Evolutionary conservation across 2,329 filamentous ascomycete species (phyloP).

Genomic region (Dryadomyces quercus-mongolicae): DNA sequence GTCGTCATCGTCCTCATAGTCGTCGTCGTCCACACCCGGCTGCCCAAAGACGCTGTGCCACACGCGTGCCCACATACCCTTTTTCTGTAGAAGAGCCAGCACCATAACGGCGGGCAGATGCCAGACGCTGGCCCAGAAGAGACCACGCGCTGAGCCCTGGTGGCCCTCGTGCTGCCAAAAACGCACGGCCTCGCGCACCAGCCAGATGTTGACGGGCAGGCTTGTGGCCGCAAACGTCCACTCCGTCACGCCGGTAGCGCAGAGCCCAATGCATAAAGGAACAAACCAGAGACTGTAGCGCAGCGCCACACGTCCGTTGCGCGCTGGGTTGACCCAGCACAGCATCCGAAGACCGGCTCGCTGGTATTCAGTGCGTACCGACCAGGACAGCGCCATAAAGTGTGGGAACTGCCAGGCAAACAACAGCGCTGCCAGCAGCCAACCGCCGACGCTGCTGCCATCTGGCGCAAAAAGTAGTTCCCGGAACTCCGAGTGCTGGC

Average conservation of each 20-base stretch:
- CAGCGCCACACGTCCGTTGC: slow-evolving; percentile 77
- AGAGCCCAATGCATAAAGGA: slow-evolving; percentile 72
- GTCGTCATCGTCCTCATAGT: slow-evolving; percentile 30
- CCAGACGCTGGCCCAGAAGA: slow-evolving; percentile 99
- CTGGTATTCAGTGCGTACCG: slow-evolving; percentile 82
- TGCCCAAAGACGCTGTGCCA: slow-evolving; percentile 56
- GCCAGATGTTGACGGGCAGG: slow-evolving; percentile 73
- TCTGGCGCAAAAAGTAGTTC: slow-evolving; percentile 60
- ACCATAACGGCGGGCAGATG: slow-evolving; percentile 85
- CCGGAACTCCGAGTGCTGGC: slow-evolving; percentile 37
- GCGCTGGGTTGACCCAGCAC: slow-evolving; percentile 72
- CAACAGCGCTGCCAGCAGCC: slow-evolving; percentile 72
- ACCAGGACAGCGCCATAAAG: slow-evolving; percentile 88
- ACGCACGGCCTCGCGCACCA: slow-evolving; percentile 62
- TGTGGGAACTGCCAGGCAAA: slow-evolving; percentile 98
- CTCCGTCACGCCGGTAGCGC: slow-evolving; percentile 70
- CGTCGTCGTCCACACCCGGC: slow-evolving; percentile 41
- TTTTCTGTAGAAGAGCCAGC: slow-evolving; percentile 84
- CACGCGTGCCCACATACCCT: slow-evolving; percentile 77
- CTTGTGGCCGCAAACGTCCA: slow-evolving; percentile 76
- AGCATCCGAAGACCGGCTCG: slow-evolving; percentile 60
- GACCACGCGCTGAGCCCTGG: slow-evolving; percentile 64
- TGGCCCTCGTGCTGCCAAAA: slow-evolving; percentile 74
- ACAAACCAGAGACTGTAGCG: slow-evolving; percentile 79
- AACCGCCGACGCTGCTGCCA: slow-evolving; percentile 61